Evolutionary conservation across 2,329 filamentous ascomycete genomes (phyloP).

Genomic region (Pyrenochaeta sp.): DNA sequence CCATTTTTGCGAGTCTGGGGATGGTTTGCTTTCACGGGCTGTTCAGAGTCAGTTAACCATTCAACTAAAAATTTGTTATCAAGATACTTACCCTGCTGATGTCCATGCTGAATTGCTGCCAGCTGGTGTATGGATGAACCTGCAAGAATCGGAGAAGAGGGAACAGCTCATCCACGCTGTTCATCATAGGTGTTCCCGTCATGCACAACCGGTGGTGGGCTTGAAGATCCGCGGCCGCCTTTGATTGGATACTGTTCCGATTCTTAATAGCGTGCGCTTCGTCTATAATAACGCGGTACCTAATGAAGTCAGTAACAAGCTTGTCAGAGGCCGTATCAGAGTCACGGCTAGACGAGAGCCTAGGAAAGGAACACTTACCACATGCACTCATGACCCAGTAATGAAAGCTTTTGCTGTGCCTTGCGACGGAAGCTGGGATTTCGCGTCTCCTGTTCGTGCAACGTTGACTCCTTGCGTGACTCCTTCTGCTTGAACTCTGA

Average conservation of each 20-base stretch:
- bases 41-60: constrained; percentile 41
- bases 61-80: not conserved
- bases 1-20: constrained; percentile 52
- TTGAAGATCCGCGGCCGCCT: constrained; percentile 65
- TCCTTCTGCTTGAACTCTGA: constrained; percentile 70
- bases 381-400: constrained; percentile 66
- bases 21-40: constrained; percentile 52
- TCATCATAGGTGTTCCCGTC: constrained; percentile 90
- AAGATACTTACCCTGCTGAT: constrained; percentile 52
- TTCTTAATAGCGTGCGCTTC: constrained; percentile 87
- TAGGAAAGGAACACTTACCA: constrained; percentile 53
- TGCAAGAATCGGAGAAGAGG: constrained; percentile 78
- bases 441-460: constrained; percentile 52
- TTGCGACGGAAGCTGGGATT: constrained; percentile 24
- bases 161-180: constrained; percentile 78
- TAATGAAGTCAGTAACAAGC: constrained; percentile 1
- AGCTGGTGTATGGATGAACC: constrained; percentile 76
- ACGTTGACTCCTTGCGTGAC: constrained; percentile 56
- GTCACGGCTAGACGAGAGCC: too few species aligned
- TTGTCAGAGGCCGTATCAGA: too few species aligned
- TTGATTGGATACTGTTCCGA: constrained; percentile 66
- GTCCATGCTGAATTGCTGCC: constrained; percentile 67
- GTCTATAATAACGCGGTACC: constrained; percentile 71
- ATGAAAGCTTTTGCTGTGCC: constrained; percentile 33
- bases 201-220: constrained; percentile 74